Evolutionary conservation across 2,329 filamentous ascomycete genomes (phyloP).

Genomic region (Colletotrichum viniferum): DNA sequence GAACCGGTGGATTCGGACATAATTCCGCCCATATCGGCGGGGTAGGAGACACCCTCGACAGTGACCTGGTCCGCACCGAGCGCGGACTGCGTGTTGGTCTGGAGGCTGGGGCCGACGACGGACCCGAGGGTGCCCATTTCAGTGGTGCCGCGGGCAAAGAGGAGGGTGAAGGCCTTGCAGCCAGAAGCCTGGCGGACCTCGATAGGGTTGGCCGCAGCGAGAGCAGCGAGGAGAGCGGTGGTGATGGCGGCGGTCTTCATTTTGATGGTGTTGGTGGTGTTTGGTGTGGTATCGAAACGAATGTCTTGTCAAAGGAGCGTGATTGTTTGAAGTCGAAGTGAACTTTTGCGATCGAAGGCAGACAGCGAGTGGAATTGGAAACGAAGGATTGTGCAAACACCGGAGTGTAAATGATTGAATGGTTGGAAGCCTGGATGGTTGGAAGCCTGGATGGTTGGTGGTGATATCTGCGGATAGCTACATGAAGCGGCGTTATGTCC

Average conservation of each 20-base stretch:
- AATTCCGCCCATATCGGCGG: slow-evolving; percentile 48
- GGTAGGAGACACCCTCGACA: slow-evolving; percentile 59
- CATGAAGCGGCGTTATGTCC: neutral
- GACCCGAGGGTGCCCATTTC: slow-evolving; percentile 57
- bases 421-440: neutral
- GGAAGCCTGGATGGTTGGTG: neutral
- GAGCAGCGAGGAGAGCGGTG: slow-evolving; percentile 27
- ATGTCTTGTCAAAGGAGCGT: neutral
- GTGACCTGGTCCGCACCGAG: slow-evolving; percentile 49
- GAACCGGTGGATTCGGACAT: slow-evolving; percentile 45
- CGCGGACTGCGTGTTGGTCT: slow-evolving; percentile 43
- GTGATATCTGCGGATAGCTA: neutral
- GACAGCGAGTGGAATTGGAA: neutral
- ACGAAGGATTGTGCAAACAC: neutral
- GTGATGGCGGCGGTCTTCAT: slow-evolving; percentile 39
- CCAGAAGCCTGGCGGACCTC: slow-evolving; percentile 9
- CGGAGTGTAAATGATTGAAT: neutral
- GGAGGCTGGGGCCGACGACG: slow-evolving; percentile 54
- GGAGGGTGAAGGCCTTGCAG: slow-evolving; percentile 53
- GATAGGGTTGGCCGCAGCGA: slow-evolving; percentile 25
- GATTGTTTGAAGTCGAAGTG: neutral
- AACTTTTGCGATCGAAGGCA: neutral
- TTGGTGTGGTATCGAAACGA: neutral
- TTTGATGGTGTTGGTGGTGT: neutral
- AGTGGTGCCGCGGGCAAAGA: slow-evolving; percentile 60